phyloP scores from a whole-genome alignment of 2,329 filamentous ascomycete species.

The Neophaeococcomyces aloes region DNA sequence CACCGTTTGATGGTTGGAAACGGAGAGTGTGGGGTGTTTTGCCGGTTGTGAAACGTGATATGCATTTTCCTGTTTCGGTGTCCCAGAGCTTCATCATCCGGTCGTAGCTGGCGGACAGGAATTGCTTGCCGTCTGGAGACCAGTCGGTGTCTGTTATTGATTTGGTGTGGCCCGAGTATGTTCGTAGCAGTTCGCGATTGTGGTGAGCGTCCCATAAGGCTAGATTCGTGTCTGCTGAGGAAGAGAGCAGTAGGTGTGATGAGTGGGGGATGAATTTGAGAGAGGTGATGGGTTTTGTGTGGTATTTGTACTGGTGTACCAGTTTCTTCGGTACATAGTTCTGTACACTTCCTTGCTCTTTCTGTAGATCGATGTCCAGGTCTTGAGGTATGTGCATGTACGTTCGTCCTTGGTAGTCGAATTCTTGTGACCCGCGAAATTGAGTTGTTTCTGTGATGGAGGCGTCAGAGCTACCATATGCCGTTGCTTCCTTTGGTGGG shows the following conservation, averaged over 20 bases:
- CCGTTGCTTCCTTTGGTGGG: conserved; percentile 41
- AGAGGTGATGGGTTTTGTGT: conserved; percentile 75
- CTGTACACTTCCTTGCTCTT: conserved; percentile 67
- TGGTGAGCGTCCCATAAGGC: conserved; percentile 96
- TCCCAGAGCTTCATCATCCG: conserved; percentile 97
- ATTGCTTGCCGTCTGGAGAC: conserved; percentile 69
- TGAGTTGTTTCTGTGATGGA: conserved; percentile 68
- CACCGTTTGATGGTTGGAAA: conserved; percentile 76
- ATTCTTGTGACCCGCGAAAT: conserved; percentile 73
- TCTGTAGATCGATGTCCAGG: conserved; percentile 71
- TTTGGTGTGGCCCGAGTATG: conserved; percentile 85
- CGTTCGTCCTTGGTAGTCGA: conserved; percentile 88
- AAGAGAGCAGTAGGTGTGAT: conserved; percentile 79
- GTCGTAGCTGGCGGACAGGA: conserved; percentile 86
- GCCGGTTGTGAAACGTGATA: conserved; percentile 81
- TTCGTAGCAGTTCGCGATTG: conserved; percentile 73
- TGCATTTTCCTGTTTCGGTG: conserved; percentile 82
- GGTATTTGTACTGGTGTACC: conserved; percentile 77
- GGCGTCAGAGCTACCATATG: conserved; percentile 42
- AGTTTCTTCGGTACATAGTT: conserved; percentile 95
- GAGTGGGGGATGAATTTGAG: conserved; percentile 81
- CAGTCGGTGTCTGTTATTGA: conserved; percentile 84
- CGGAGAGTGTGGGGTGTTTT: conserved; percentile 91
- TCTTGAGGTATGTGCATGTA: conserved; percentile 98
- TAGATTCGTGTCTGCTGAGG: conserved; percentile 80